phyloP scores from a whole-genome alignment of 202 grass and related monocot genomes.

The Dendrocalamus latiflorus region DNA sequence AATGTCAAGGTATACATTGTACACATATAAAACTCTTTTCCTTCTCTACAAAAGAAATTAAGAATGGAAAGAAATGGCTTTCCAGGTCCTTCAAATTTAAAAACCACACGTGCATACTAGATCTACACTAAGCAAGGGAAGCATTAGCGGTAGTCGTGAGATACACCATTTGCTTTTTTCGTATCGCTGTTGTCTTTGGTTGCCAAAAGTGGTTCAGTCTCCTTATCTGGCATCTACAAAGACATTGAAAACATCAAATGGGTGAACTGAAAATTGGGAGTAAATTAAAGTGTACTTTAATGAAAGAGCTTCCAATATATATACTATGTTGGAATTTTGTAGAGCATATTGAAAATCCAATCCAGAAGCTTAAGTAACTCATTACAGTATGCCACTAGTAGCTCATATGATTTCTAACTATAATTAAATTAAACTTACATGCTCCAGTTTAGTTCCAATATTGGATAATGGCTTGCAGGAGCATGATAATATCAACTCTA shows the following conservation, averaged over 20 bases:
- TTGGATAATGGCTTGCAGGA: neutral
- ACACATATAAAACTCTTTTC: slow-evolving; percentile 36
- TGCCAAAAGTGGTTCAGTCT: too few species aligned
- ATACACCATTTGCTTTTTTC: slow-evolving; percentile 78
- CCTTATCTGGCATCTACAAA: too few species aligned
- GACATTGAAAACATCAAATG: slow-evolving; percentile 16
- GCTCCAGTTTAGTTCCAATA: slow-evolving; percentile 9
- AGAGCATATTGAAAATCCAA: too few species aligned
- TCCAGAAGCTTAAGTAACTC: too few species aligned
- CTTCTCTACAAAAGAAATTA: slow-evolving; percentile 57
- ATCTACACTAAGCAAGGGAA: slow-evolving; percentile 47
- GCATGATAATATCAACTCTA: neutral
- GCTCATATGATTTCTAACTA: neutral
- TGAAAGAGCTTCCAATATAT: too few species aligned
- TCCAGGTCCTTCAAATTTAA: slow-evolving; percentile 52
- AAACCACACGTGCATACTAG: slow-evolving; percentile 35
- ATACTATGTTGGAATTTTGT: too few species aligned
- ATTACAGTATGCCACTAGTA: too few species aligned
- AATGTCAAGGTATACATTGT: slow-evolving; percentile 44
- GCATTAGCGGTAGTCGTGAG: slow-evolving; percentile 53
- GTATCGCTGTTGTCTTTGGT: slow-evolving; percentile 47
- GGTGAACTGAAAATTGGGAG: neutral
- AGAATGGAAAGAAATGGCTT: slow-evolving; percentile 68
- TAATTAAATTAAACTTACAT: slow-evolving; percentile 3
- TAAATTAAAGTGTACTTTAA: slow-evolving; percentile 8